Evolutionary conservation across 129 eudicot genomes (phyloP).

Genomic region (Chrysanthemum seticuspe): DNA sequence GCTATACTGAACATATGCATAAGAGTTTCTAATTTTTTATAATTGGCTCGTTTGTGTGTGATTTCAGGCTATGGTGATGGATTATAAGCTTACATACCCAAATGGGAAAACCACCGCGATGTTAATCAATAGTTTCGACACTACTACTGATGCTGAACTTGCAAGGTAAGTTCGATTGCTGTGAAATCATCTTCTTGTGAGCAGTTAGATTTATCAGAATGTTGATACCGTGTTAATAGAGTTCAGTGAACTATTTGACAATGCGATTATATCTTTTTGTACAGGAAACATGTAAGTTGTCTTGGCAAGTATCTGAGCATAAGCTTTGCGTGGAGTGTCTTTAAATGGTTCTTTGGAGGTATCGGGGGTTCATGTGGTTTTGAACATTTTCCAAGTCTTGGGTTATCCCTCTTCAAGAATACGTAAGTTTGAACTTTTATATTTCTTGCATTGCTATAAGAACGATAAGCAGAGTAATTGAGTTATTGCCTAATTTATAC

Average conservation of each 20-base stretch:
- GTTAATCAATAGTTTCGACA: conserved; percentile 94
- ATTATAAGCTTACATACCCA: conserved; percentile 71
- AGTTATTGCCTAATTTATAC: background rate
- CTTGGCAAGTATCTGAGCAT: conserved; percentile 23
- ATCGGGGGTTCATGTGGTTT: conserved; percentile 20
- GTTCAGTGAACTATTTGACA: background rate
- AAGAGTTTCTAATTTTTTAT: background rate
- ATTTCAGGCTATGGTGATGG: conserved; percentile 65
- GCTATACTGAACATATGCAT: background rate
- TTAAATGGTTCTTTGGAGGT: conserved; percentile 29
- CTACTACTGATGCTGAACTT: conserved; percentile 82
- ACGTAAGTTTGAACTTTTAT: conserved; percentile 3
- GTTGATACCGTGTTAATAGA: too few species aligned
- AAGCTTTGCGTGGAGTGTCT: conserved; percentile 25
- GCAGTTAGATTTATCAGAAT: too few species aligned
- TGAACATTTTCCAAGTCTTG: conserved; percentile 23
- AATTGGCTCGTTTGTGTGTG: background rate
- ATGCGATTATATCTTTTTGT: background rate
- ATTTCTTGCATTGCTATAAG: background rate
- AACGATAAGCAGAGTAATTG: background rate
- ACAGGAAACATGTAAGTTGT: conserved; percentile 70
- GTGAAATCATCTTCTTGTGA: background rate
- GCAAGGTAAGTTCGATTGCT: conserved; percentile 52
- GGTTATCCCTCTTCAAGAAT: conserved; percentile 10
- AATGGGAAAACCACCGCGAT: conserved; percentile 96